These are phyloP conservation scores for Colletotrichum sp. DNA, from an alignment of 2,329 filamentous ascomycete species.

Conservation along the genomic window DNA sequence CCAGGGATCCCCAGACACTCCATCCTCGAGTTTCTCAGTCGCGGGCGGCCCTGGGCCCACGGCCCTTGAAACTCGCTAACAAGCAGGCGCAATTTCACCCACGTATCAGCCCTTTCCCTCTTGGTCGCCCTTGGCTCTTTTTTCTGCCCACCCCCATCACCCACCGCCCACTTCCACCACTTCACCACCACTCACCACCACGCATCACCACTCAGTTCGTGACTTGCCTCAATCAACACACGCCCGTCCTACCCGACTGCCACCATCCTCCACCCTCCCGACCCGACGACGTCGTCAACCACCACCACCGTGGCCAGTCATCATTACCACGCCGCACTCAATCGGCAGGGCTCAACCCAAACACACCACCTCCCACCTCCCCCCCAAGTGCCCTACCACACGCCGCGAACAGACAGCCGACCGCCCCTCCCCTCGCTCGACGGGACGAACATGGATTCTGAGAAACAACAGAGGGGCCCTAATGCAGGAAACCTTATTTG, in stretches of 20 bases:
- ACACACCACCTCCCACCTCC: not conserved
- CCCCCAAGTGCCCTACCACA: not conserved
- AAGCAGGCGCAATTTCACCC: slow-evolving; percentile 52
- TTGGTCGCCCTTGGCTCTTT: slow-evolving; percentile 2
- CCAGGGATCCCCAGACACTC: slow-evolving; percentile 6
- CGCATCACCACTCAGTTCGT: not conserved
- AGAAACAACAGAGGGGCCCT: slow-evolving; percentile 19
- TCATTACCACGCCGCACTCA: not conserved
- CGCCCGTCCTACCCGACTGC: not conserved
- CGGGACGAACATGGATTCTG: slow-evolving; percentile 19
- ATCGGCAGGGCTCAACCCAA: not conserved
- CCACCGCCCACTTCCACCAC: not conserved
- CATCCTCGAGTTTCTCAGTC: not conserved
- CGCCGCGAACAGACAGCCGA: slow-evolving; percentile 15
- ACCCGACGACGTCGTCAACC: not conserved
- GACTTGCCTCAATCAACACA: not conserved
- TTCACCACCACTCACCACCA: not conserved
- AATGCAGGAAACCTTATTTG: slow-evolving; percentile 23
- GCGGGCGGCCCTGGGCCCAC: slow-evolving; percentile 26
- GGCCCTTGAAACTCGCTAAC: slow-evolving; percentile 61
- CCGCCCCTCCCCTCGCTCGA: not conserved
- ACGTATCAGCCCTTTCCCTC: slow-evolving; percentile 46
- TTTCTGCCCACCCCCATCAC: not conserved
- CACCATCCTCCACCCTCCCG: not conserved
- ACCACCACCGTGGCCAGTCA: not conserved